Evolutionary conservation across 169 alveolate species (phyloP), one percentile per base, ranked within the genome.

Genomic region (Cyclospora cayetanensis): DNA sequence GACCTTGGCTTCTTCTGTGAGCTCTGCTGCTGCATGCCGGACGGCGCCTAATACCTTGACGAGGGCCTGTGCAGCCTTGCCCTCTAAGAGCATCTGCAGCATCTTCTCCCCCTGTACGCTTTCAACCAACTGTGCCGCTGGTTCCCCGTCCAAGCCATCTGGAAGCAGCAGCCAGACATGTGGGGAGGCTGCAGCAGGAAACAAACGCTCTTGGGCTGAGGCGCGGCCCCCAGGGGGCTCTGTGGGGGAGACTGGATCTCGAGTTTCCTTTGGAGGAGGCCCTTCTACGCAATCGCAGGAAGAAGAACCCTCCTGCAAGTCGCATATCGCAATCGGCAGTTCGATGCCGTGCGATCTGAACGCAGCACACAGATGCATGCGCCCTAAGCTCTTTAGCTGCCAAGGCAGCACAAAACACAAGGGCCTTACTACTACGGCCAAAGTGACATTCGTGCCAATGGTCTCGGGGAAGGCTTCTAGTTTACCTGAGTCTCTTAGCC

Each of bases 251-350:
- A n/a, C n/a, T n/a, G n/a, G n/a, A n/a, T n/a, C n/a, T n/a, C n/a
- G n/a, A 22, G 60, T 46, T 1, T 46, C 60, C 31, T 34, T 5
- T 4, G 15, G 15, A 18, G 22, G 27, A 42, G 77, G 77, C 43
- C 41, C 77, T 42, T 42, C 77, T 18, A 42, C 43, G 77, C 22
- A 4, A 20, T n/a, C 77, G 3, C 15, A 18, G 3, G 7, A 7
- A 20, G 27, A n/a, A 7, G 53, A 18, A 0, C 37, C 50, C n/a
- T 11, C 83, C 7, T n/a, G 25, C 34, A 70, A 12, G 27, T 70
- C 83, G 53, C 83, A 70, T 70, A 70, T 70, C 53, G 83, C 83
- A 22, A 70, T 39, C 9, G 83, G 83, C 1, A 70, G 27, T 9
- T 70, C 83, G 15, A 70, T 70, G 50, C 83, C 83, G 53, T 70